A percentile compares a stretch with the other conserved stretches of the same genome.
These are phyloP conservation scores for Xylaria sp. DNA, from an alignment of 2,329 filamentous ascomycete genomes.

Conservation along the genomic window DNA sequence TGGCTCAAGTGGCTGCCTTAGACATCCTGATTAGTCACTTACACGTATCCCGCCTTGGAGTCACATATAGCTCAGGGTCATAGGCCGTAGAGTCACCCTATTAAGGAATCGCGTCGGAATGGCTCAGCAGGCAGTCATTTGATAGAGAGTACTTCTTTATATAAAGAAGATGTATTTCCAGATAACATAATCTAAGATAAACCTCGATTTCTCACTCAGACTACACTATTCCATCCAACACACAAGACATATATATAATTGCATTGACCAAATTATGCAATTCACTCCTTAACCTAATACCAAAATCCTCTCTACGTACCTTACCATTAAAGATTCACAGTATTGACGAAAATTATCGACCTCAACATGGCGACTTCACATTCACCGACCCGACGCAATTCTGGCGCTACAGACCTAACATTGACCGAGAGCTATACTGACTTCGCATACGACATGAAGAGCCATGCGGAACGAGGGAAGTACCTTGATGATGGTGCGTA, in stretches of 20 bases:
- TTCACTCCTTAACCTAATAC: background rate
- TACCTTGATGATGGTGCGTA: slow-evolving; percentile 36
- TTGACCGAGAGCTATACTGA: slow-evolving; percentile 32
- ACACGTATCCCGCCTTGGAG: background rate
- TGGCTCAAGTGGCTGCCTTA: slow-evolving; percentile 4
- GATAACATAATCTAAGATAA: background rate
- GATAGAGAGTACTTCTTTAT: background rate
- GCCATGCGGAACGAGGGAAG: slow-evolving; percentile 9
- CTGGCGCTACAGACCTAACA: slow-evolving; percentile 41
- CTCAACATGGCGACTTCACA: slow-evolving; percentile 26
- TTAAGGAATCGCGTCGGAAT: background rate
- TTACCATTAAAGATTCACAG: background rate
- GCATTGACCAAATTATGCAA: slow-evolving; percentile 2
- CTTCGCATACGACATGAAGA: slow-evolving; percentile 8
- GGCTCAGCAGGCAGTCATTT: background rate
- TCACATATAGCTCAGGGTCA: background rate
- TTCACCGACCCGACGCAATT: slow-evolving; percentile 31
- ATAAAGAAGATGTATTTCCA: slow-evolving; percentile 9
- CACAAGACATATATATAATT: background rate
- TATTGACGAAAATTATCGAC: slow-evolving; percentile 2
- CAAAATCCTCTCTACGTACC: background rate
- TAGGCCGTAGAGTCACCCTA: slow-evolving; percentile 10
- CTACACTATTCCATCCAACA: background rate
- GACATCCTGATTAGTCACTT: background rate
- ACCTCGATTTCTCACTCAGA: background rate